Base-by-base conservation (phyloP, 2,329 filamentous ascomycete species). In the Penicillium sclerotigenum region DNA sequence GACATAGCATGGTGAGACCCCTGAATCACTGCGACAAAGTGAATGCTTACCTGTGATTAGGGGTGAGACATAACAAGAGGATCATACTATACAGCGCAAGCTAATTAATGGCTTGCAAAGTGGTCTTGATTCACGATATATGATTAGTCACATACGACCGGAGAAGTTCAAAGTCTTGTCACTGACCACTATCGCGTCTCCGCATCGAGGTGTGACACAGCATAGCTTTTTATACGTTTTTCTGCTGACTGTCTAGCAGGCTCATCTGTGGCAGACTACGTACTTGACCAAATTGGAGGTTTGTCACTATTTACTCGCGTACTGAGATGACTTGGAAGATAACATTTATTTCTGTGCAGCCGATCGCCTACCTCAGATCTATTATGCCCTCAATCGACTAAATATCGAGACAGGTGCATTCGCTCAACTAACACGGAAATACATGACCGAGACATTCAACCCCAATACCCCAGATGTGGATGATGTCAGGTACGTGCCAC, bases 91-190 rank as follows among this genome's bases (percentile, higher is more conserved):
- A 57, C 5, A 20, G 48, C n/a, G 18, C 33, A 64, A 31, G 52
- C 55, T 64, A 59, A 60, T 48, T 62, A 59, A 60, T 48, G 13
- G 6, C 24, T 24, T 33, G 22, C 7, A 24, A 48, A 85, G 84
- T 52, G 84, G 84, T 9, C 79, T 87, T 48, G 84, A 87, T 67
- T 79, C 84, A 31, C 77, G 84, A 56, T 85, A 85, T 63, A 85
- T 87, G 82, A 84, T 87, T 62, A 85, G 81, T 57, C 77, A 74
- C 40, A 71, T 87, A 22, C 77, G 79, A 47, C 83, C 83, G 10
- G 74, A 75, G 3, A 83, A 86, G 48, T 90, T 96, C 61, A 90
- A 90, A 68, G 89, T 96, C 57, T 80, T 91, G 36, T 86, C 83
- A 0, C 69, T 87, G 61, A 87, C 84, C 0, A 87, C 84, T 0